phyloP scores from a whole-genome alignment of 306 rosid genomes.

The Medicago truncatula region DNA sequence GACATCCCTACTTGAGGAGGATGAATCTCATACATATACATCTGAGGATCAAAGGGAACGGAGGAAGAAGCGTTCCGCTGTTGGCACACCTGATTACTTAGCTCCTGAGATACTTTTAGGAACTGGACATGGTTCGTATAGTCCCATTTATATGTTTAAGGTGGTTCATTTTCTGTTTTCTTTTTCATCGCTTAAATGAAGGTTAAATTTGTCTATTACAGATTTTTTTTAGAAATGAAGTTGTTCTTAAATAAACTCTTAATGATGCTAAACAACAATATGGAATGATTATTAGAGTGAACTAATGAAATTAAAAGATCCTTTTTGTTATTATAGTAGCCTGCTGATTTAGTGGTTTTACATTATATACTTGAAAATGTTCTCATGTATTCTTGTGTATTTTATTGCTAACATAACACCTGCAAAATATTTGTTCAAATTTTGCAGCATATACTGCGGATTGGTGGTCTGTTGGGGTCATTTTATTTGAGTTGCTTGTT shows the following conservation, averaged over 20 bases:
- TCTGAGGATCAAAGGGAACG: slow-evolving; percentile 87
- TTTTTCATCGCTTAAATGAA: slow-evolving; percentile 26
- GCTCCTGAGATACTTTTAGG: slow-evolving; percentile 99
- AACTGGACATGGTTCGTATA: slow-evolving; percentile 98
- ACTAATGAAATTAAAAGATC: slow-evolving; percentile 18
- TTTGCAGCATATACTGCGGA: slow-evolving; percentile 87
- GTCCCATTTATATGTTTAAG: slow-evolving; percentile 58
- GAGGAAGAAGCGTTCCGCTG: slow-evolving; percentile 94
- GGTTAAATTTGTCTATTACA: slow-evolving; percentile 36
- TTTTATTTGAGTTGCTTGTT: slow-evolving; percentile 94
- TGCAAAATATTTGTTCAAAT: slow-evolving; percentile 28
- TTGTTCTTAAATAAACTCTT: slow-evolving; percentile 19
- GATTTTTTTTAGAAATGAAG: slow-evolving; percentile 6
- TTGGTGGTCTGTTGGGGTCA: slow-evolving; percentile 99
- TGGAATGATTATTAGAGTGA: slow-evolving; percentile 17
- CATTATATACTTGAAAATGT: slow-evolving; percentile 20
- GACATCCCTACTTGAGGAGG: slow-evolving; percentile 76
- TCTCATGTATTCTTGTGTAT: slow-evolving; percentile 26
- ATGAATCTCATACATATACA: slow-evolving; percentile 63
- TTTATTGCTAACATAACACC: slow-evolving; percentile 24
- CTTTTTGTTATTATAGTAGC: neutral
- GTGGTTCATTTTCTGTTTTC: slow-evolving; percentile 56
- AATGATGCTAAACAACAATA: slow-evolving; percentile 18
- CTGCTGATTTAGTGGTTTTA: slow-evolving; percentile 23
- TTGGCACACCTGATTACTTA: slow-evolving; percentile 98